phyloP scores from a whole-genome alignment of 805 yeast species.

The Nakazawaea siamensis region DNA sequence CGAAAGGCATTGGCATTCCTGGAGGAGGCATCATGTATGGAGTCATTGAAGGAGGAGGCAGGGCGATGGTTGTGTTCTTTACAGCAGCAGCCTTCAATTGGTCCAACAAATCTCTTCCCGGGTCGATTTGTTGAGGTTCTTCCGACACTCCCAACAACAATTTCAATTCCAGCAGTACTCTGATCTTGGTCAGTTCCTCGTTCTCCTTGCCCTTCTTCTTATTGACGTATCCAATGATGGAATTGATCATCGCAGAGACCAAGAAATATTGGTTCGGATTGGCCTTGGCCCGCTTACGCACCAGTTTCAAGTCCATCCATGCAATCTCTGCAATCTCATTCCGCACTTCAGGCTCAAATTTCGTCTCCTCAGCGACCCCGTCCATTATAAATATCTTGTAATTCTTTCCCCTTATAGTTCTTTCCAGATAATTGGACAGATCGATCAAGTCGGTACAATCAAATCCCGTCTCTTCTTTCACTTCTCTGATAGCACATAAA shows the following conservation, averaged over 20 bases:
- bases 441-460: constrained; percentile 64
- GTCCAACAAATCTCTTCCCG: constrained; percentile 70
- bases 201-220: constrained; percentile 37
- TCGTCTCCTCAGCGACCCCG: constrained; percentile 67
- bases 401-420: constrained; percentile 77
- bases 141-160: constrained; percentile 44
- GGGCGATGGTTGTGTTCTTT: neutral
- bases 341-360: constrained; percentile 76
- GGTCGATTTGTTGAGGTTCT: constrained; percentile 33
- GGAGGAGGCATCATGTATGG: constrained; percentile 10
- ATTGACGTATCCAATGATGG: constrained; percentile 46
- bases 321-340: constrained; percentile 80
- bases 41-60: constrained; percentile 9
- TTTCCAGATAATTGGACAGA: constrained; percentile 68
- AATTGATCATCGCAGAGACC: constrained; percentile 40
- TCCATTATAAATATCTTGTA: constrained; percentile 72
- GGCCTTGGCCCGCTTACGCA: constrained; percentile 24
- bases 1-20: constrained; percentile 14
- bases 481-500: constrained; percentile 87
- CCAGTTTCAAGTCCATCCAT: constrained; percentile 60
- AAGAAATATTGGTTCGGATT: constrained; percentile 30
- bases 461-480: constrained; percentile 88
- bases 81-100: constrained; percentile 38
- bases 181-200: constrained; percentile 51
- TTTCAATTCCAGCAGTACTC: constrained; percentile 62